phyloP scores from a whole-genome alignment of 768 basidiomycete genomes.

The Boletus insuetus region DNA sequence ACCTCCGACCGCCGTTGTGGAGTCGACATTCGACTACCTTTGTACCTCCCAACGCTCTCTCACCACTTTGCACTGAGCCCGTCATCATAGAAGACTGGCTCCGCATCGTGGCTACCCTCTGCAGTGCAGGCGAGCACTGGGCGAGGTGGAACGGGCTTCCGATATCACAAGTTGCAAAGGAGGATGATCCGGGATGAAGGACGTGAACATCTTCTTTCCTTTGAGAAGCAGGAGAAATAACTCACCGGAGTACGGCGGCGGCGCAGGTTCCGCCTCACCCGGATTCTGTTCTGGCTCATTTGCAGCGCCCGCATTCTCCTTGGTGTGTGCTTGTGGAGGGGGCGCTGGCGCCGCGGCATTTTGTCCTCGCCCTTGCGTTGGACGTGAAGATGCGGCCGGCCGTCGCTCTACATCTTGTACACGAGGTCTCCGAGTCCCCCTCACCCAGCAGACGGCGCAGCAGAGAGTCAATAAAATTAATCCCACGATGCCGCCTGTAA shows the following conservation, averaged over 20 bases:
- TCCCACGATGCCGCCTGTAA: neutral
- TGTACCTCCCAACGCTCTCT: no score
- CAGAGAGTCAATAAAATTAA: neutral
- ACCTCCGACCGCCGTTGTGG: no score
- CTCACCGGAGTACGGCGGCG: constrained; percentile 11
- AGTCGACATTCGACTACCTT: no score
- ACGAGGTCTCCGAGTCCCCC: neutral
- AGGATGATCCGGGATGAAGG: neutral
- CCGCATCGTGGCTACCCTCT: neutral
- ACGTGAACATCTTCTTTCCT: neutral
- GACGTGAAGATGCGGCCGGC: neutral
- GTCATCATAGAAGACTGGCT: neutral
- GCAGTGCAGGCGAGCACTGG: neutral
- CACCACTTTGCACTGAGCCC: no score
- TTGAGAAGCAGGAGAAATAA: neutral
- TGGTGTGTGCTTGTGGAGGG: neutral
- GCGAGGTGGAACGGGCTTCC: neutral
- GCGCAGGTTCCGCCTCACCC: neutral
- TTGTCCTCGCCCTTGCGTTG: neutral
- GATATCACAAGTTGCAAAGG: neutral
- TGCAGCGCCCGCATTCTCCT: neutral
- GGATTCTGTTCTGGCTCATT: neutral
- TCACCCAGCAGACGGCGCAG: neutral
- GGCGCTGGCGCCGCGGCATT: neutral
- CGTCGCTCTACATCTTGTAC: neutral